These are phyloP conservation scores for sunflower (Helianthus annuus) DNA, from an alignment of 129 eudicot species.

Conservation along the genomic window DNA sequence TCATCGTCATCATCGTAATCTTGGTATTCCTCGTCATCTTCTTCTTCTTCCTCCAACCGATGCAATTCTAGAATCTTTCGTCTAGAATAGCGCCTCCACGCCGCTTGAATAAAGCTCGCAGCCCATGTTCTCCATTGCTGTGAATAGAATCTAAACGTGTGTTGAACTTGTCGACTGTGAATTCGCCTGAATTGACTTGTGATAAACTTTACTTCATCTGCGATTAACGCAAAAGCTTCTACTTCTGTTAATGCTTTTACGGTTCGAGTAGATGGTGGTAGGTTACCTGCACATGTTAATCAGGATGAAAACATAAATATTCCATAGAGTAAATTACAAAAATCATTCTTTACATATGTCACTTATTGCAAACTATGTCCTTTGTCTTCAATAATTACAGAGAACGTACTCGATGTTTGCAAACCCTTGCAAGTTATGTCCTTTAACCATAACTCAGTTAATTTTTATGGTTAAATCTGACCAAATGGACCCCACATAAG, in stretches of 20 bases:
- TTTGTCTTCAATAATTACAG: too few species aligned
- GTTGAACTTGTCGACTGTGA: conserved; percentile 91
- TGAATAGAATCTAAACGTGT: conserved; percentile 79
- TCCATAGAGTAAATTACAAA: too few species aligned
- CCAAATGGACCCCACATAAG: too few species aligned
- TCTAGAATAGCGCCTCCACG: conserved; percentile 72
- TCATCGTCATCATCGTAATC: conserved; percentile 4
- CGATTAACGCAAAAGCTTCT: conserved; percentile 77
- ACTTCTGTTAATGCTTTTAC: conserved; percentile 89
- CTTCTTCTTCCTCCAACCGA: conserved; percentile 42
- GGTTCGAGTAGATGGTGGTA: conserved; percentile 86
- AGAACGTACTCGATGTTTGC: too few species aligned
- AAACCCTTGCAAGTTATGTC: too few species aligned
- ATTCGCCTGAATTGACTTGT: conserved; percentile 77
- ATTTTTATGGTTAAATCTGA: too few species aligned
- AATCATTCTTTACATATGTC: too few species aligned
- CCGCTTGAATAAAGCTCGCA: conserved; percentile 85
- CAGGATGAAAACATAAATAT: neutral
- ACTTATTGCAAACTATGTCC: too few species aligned
- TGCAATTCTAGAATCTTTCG: conserved; percentile 56
- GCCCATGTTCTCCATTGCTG: conserved; percentile 99
- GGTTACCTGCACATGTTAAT: conserved; percentile 48
- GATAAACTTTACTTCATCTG: conserved; percentile 77
- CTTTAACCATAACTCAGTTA: too few species aligned
- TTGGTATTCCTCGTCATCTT: conserved; percentile 27